These are phyloP conservation scores for Phyllosticta citribraziliensis DNA, from an alignment of 2,329 filamentous ascomycete species.

Conservation along the genomic window DNA sequence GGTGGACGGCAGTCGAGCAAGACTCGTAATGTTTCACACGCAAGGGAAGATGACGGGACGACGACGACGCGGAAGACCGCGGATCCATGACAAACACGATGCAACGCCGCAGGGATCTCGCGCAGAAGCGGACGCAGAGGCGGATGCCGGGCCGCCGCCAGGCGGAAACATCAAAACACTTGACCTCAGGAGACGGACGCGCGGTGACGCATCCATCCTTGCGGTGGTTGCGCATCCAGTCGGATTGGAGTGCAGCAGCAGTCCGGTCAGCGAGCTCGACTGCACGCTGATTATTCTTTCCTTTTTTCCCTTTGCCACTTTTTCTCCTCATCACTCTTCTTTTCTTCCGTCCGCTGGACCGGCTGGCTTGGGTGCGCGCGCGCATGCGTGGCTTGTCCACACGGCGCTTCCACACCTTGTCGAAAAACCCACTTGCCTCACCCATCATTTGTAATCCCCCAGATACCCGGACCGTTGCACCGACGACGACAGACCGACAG, in stretches of 20 bases:
- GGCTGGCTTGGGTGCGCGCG: background rate
- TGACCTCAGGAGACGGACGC: background rate
- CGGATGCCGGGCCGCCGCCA: background rate
- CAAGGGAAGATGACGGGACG: background rate
- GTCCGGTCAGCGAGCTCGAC: background rate
- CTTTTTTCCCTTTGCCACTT: background rate
- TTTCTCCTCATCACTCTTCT: background rate
- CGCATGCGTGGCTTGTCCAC: background rate
- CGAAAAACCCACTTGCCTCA: background rate
- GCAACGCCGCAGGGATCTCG: background rate
- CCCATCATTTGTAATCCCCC: background rate
- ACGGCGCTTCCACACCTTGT: background rate
- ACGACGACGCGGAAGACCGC: background rate
- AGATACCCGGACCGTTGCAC: background rate
- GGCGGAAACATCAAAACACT: background rate
- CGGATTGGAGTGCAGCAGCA: background rate
- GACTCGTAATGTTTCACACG: slow-evolving; percentile 19
- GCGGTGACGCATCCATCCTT: background rate
- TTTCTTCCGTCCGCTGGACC: background rate
- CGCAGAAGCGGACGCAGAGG: background rate
- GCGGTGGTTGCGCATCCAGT: background rate
- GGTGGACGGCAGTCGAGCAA: background rate
- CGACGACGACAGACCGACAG: background rate
- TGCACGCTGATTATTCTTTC: background rate
- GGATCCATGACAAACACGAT: background rate